These are phyloP conservation scores for Westerdykella ornata DNA, from an alignment of 2,329 filamentous ascomycete species.

Conservation along the genomic window DNA sequence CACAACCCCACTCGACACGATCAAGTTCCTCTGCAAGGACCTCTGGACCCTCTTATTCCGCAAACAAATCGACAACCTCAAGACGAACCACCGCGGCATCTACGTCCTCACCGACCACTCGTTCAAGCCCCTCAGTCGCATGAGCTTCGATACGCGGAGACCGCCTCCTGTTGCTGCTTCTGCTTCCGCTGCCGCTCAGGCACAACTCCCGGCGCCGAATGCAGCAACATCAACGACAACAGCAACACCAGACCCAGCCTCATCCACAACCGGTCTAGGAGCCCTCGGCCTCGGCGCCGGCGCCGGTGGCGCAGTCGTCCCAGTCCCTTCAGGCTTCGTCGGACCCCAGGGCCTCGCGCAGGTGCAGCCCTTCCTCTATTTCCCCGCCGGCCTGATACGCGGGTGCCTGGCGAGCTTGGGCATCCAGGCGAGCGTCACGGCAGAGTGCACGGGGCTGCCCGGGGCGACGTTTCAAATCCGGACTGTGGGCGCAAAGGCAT, in stretches of 20 bases:
- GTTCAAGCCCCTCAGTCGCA: slow-evolving; percentile 81
- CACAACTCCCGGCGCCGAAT: no score
- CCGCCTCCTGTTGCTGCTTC: slow-evolving; percentile 13
- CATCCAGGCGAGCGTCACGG: slow-evolving; percentile 84
- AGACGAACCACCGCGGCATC: slow-evolving; percentile 94
- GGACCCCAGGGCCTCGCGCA: slow-evolving; percentile 40
- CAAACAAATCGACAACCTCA: slow-evolving; percentile 97
- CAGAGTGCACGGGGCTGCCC: slow-evolving; percentile 80
- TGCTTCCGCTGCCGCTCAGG: no score
- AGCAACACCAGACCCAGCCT: neutral
- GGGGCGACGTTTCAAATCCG: slow-evolving; percentile 94
- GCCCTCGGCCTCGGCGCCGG: slow-evolving; percentile 1
- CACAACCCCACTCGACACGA: slow-evolving; percentile 85
- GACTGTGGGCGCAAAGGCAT: slow-evolving; percentile 63
- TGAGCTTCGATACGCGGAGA: slow-evolving; percentile 63
- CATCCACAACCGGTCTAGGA: neutral
- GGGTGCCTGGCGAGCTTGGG: slow-evolving; percentile 90
- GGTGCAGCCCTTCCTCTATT: slow-evolving; percentile 68
- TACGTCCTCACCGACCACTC: slow-evolving; percentile 92
- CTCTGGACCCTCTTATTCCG: slow-evolving; percentile 90
- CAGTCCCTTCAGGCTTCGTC: no score
- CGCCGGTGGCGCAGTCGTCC: slow-evolving; percentile 18
- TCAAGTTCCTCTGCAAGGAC: slow-evolving; percentile 98
- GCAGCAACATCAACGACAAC: neutral
- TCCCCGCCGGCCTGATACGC: slow-evolving; percentile 86